Evolutionary conservation across 2,329 filamentous ascomycete genomes (phyloP).

Genomic region (Apiospora pterosperma): DNA sequence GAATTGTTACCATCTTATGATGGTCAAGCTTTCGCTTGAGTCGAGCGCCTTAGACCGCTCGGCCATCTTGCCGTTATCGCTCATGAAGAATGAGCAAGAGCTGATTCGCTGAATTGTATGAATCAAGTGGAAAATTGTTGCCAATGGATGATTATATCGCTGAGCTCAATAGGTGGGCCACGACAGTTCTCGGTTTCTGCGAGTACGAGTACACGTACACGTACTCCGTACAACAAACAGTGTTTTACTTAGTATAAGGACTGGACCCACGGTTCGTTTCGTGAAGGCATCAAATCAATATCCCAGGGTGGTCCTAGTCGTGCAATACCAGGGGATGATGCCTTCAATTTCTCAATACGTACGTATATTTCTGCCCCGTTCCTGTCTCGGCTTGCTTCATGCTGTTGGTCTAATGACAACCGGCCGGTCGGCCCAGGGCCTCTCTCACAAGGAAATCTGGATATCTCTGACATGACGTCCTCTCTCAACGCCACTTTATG

Average conservation of each 20-base stretch:
- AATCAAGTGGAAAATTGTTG: neutral
- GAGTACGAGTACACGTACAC: too few species aligned
- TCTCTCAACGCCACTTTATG: neutral
- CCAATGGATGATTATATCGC: neutral
- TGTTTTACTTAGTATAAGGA: neutral
- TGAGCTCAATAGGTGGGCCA: neutral
- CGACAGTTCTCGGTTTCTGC: neutral
- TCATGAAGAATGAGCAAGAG: too few species aligned
- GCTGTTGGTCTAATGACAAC: neutral
- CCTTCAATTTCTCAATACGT: neutral
- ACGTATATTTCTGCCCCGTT: too few species aligned
- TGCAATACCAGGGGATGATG: neutral
- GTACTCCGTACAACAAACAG: too few species aligned
- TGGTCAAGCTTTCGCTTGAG: neutral
- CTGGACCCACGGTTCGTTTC: neutral
- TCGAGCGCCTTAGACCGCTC: conserved; percentile 7
- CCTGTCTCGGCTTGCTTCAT: neutral
- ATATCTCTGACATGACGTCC: too few species aligned
- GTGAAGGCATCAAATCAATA: neutral
- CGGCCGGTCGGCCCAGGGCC: neutral
- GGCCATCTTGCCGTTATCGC: neutral
- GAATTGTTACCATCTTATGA: neutral
- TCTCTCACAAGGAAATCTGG: neutral
- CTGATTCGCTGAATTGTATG: neutral
- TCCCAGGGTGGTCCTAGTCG: neutral